Percentiles rank a stretch among this genome's conserved stretches.
Evolutionary conservation across 2,329 filamentous ascomycete genomes (phyloP).

Genomic region (Scytalidium sp.): DNA sequence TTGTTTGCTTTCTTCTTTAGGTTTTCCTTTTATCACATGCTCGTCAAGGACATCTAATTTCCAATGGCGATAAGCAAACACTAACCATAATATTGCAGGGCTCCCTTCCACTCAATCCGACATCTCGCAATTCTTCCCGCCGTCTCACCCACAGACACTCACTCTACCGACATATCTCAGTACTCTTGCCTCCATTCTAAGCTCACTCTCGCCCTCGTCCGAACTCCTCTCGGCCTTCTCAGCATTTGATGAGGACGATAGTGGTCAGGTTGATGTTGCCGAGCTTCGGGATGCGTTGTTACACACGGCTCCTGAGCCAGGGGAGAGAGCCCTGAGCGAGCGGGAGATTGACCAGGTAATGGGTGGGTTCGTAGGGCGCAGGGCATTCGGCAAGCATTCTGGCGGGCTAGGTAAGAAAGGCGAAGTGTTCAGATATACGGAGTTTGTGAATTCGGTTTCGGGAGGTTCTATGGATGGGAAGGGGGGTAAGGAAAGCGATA

Average conservation of each 20-base stretch:
- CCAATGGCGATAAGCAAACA: neutral
- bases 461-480: conserved; percentile 24
- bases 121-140: conserved; percentile 79
- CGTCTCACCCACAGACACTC: conserved; percentile 67
- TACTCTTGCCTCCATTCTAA: conserved; percentile 71
- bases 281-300: conserved; percentile 82
- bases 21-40: no score
- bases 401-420: conserved; percentile 58
- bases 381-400: conserved; percentile 69
- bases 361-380: conserved; percentile 77
- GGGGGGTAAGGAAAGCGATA: conserved; percentile 12
- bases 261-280: conserved; percentile 81
- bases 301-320: conserved; percentile 75
- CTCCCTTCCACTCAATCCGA: conserved; percentile 70
- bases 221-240: conserved; percentile 89
- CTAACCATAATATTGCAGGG: conserved; percentile 43
- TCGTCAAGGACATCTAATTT: no score
- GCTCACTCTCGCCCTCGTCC: conserved; percentile 69
- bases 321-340: conserved; percentile 60
- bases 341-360: conserved; percentile 85
- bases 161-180: conserved; percentile 85
- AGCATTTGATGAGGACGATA: conserved; percentile 94
- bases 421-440: conserved; percentile 90
- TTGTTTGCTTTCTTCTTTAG: no score
- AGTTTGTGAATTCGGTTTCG: conserved; percentile 63